phyloP scores from a whole-genome alignment of 306 rosid species.

The cucumber (Cucumis sativus) region DNA sequence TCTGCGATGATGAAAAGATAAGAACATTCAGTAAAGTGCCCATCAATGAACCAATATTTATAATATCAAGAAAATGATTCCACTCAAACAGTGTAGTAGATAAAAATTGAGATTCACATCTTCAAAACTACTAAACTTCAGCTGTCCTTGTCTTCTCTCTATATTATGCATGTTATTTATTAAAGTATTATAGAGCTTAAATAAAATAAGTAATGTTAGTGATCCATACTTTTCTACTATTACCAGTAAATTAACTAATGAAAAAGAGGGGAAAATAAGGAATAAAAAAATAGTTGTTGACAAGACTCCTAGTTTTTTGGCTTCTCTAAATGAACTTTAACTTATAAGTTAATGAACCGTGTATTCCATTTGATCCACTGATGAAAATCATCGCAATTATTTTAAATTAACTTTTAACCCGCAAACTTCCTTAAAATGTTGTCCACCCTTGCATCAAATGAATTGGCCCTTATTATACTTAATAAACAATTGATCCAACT shows the following conservation, averaged over 20 bases:
- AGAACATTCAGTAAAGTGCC: neutral
- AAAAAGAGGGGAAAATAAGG: neutral
- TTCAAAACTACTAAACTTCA: neutral
- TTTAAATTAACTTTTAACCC: neutral
- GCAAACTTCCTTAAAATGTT: neutral
- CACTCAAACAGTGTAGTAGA: neutral
- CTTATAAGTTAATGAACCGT: neutral
- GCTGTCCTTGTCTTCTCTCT: neutral
- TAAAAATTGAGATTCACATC: neutral
- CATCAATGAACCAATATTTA: neutral
- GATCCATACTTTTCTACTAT: neutral
- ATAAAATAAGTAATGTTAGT: neutral
- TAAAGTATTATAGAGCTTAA: neutral
- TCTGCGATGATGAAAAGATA: conserved; percentile 39
- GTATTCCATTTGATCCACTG: neutral
- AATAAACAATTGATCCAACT: neutral
- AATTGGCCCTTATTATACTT: neutral
- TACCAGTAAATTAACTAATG: neutral
- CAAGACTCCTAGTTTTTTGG: neutral
- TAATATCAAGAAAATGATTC: neutral
- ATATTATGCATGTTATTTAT: neutral
- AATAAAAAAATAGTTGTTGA: neutral
- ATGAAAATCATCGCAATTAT: neutral
- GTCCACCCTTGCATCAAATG: neutral
- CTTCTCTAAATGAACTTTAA: neutral